These are phyloP conservation scores for Cladorrhinum sp. DNA, from an alignment of 2,329 filamentous ascomycete species.

Conservation along the genomic window DNA sequence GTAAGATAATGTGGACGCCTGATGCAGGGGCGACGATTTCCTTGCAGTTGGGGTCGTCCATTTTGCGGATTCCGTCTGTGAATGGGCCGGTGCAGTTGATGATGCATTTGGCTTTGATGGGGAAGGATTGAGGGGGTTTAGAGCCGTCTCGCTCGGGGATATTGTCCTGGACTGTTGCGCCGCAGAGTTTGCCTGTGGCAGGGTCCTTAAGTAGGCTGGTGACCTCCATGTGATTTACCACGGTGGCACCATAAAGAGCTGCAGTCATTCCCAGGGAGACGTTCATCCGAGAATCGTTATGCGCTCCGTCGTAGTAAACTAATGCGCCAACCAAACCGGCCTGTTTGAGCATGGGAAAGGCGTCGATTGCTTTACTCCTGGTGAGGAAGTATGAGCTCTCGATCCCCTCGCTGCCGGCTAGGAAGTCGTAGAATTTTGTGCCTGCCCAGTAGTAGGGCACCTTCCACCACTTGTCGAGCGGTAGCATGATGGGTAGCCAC, in stretches of 20 bases:
- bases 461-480: conserved; percentile 80
- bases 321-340: conserved; percentile 72
- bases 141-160: conserved; percentile 56
- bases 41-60: conserved; percentile 68
- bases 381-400: conserved; percentile 81
- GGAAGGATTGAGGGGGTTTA: conserved; percentile 55
- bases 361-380: conserved; percentile 71
- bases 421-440: conserved; percentile 75
- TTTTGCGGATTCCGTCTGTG: conserved; percentile 73
- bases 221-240: conserved; percentile 79
- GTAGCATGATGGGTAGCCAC: conserved; percentile 82
- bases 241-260: conserved; percentile 73
- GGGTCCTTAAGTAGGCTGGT: conserved; percentile 69
- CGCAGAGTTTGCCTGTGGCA: conserved; percentile 63
- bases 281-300: conserved; percentile 88
- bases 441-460: conserved; percentile 70
- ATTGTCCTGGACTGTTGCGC: conserved; percentile 64
- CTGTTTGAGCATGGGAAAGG: conserved; percentile 74
- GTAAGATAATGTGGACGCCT: conserved; percentile 79
- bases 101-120: conserved; percentile 73
- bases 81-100: conserved; percentile 85
- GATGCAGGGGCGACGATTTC: conserved; percentile 78
- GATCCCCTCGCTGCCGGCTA: conserved; percentile 78
- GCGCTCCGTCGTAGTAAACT: conserved; percentile 83
- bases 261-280: conserved; percentile 78